A percentile compares a stretch with the other conserved stretches of the same genome.
Conservation (phyloP, 2,329 filamentous ascomycete species). For the Pseudogymnoascus sp. region DNA sequence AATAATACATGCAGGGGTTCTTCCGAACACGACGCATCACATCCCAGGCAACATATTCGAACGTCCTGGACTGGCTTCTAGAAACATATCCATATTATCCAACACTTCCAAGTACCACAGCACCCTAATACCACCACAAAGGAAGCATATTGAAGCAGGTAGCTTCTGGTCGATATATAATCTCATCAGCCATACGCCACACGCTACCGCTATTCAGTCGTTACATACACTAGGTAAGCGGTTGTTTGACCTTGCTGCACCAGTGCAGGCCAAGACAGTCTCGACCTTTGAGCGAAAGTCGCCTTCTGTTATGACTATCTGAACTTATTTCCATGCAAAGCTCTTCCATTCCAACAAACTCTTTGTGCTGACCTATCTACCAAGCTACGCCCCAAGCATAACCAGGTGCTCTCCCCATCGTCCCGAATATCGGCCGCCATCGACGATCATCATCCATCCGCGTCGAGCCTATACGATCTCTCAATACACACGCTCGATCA, state of each 20-base stretch:
- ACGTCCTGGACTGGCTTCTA: constrained; percentile 1
- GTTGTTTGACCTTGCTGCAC: constrained; percentile 4
- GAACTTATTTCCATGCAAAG: background rate
- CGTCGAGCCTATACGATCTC: background rate
- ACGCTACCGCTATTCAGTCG: constrained; percentile 5
- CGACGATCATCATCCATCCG: background rate
- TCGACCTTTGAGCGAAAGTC: background rate
- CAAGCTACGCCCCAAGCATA: background rate
- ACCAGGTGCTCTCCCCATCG: background rate
- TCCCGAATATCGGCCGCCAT: background rate
- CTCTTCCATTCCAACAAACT: background rate
- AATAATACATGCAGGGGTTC: constrained; percentile 7
- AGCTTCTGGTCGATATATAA: background rate
- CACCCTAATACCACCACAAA: constrained; percentile 5
- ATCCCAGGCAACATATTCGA: constrained; percentile 7
- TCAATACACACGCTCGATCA: background rate
- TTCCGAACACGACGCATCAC: constrained; percentile 10
- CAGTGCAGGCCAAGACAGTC: constrained; percentile 1
- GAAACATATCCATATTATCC: constrained; percentile 9
- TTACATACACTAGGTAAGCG: constrained; percentile 6
- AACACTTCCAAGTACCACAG: background rate
- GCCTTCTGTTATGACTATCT: constrained; percentile 2
- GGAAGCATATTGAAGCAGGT: background rate
- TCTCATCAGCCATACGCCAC: background rate
- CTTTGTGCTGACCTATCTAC: background rate